Percentiles rank a stretch among this genome's conserved stretches.
phyloP scores from a whole-genome alignment of 2,329 filamentous ascomycete genomes.

The Fusarium vanettenii region DNA sequence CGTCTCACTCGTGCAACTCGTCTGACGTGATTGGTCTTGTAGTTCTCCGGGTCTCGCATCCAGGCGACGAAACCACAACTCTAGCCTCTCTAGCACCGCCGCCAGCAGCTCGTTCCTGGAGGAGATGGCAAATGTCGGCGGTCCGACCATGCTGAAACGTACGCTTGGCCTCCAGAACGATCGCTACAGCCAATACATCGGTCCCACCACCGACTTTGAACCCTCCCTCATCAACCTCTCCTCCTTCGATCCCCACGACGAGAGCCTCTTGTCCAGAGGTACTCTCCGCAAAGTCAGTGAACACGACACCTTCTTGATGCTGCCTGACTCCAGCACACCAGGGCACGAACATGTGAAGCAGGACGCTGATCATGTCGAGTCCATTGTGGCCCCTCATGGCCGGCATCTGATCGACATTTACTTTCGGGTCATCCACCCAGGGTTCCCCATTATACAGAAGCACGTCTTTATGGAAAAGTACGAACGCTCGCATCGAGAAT shows the following conservation, averaged over 20 bases:
- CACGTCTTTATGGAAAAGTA: slow-evolving; percentile 84
- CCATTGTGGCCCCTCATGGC: slow-evolving; percentile 81
- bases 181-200: slow-evolving; percentile 85
- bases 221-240: slow-evolving; percentile 85
- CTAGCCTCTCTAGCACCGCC: slow-evolving; percentile 70
- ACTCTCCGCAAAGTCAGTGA: slow-evolving; percentile 81
- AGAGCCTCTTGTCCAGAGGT: slow-evolving; percentile 77
- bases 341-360: slow-evolving; percentile 77
- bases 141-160: slow-evolving; percentile 73
- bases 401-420: slow-evolving; percentile 82
- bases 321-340: slow-evolving; percentile 78
- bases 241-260: slow-evolving; percentile 82
- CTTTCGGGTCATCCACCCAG: slow-evolving; percentile 83
- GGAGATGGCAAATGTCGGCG: slow-evolving; percentile 78
- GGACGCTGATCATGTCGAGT: slow-evolving; percentile 79
- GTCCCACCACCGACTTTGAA: slow-evolving; percentile 85
- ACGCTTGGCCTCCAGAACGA: slow-evolving; percentile 81
- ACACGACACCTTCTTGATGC: slow-evolving; percentile 81
- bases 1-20: slow-evolving; percentile 37
- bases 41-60: slow-evolving; percentile 68
- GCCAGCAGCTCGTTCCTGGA: slow-evolving; percentile 73
- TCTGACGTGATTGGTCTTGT: slow-evolving; percentile 62
- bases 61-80: slow-evolving; percentile 64
- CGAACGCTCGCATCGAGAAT: slow-evolving; percentile 76
- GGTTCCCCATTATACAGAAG: slow-evolving; percentile 86